Evolutionary conservation across 1,284 basidiomycete genomes (phyloP).

Genomic region (Moesziomyces sp.): DNA sequence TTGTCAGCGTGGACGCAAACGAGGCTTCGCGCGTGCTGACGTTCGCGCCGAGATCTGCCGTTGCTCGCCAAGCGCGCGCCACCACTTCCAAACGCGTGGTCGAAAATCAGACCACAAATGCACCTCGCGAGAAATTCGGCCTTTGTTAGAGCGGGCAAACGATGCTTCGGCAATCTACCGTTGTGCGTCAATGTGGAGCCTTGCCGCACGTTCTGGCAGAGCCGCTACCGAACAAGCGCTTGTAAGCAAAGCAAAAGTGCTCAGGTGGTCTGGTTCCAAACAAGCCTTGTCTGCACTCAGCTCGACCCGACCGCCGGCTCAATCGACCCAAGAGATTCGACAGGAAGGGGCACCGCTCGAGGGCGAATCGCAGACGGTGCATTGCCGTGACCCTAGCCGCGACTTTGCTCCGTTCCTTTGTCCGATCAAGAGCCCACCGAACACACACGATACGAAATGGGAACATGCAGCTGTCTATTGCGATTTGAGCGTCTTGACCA

Average conservation of each 20-base stretch:
- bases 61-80: not conserved
- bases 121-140: not conserved
- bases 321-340: not conserved
- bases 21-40: no score
- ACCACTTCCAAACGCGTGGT: not conserved
- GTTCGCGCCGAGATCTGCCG: slow-evolving; percentile 8
- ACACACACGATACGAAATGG: not conserved
- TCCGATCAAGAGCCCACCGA: not conserved
- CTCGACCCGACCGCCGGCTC: not conserved
- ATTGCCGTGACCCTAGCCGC: no score
- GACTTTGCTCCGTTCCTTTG: no score
- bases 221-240: no score
- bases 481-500: slow-evolving; percentile 31
- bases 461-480: slow-evolving; percentile 8
- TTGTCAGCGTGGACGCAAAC: no score
- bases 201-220: no score
- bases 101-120: slow-evolving; percentile 34
- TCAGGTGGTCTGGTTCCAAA: no score
- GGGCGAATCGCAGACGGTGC: no score
- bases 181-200: not conserved
- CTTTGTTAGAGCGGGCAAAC: not conserved
- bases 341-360: not conserved
- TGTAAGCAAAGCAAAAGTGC: no score
- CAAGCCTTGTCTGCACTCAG: no score
- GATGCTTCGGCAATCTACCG: not conserved